phyloP scores from a whole-genome alignment of 306 rosid genomes.

The Rosa persica region DNA sequence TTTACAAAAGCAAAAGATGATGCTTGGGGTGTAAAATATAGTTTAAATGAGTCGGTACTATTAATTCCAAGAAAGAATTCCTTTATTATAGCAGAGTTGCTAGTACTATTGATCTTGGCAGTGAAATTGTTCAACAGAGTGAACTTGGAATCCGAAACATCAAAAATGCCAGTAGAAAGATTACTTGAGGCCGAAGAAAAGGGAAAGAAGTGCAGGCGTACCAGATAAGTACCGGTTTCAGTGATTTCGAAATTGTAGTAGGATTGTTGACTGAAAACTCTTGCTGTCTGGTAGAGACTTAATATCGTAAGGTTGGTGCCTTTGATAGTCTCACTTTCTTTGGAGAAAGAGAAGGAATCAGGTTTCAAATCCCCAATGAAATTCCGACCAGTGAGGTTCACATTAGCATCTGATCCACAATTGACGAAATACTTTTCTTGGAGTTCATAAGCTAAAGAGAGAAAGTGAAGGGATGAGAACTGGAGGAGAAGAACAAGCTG shows the following conservation, averaged over 20 bases:
- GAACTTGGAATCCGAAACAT: constrained; percentile 35
- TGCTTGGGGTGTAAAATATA: constrained; percentile 31
- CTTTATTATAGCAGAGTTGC: constrained; percentile 18
- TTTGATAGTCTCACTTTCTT: background rate
- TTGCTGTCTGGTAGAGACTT: constrained; percentile 35
- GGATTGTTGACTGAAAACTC: constrained; percentile 4
- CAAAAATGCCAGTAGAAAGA: constrained; percentile 36
- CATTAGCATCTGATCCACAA: constrained; percentile 32
- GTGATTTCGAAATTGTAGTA: constrained; percentile 14
- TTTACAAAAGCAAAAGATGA: constrained; percentile 52
- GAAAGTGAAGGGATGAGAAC: constrained; percentile 29
- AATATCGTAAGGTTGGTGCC: background rate
- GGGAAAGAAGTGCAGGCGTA: constrained; percentile 56
- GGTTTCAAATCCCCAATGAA: constrained; percentile 26
- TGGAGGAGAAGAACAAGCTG: constrained; percentile 12
- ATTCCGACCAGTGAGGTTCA: rapidly evolving
- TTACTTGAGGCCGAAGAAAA: constrained; percentile 19
- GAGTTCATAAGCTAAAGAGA: constrained; percentile 19
- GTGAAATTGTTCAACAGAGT: constrained; percentile 37
- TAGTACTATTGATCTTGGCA: background rate
- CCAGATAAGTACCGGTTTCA: constrained; percentile 18
- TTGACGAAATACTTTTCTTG: constrained; percentile 35
- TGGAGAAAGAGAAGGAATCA: background rate
- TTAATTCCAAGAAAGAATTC: constrained; percentile 34
- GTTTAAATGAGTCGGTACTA: constrained; percentile 1